Percentiles rank a stretch among this genome's conserved stretches.
These are phyloP conservation scores for Candida methanosorbosa DNA, from an alignment of 805 yeast genomes.

Conservation along the genomic window DNA sequence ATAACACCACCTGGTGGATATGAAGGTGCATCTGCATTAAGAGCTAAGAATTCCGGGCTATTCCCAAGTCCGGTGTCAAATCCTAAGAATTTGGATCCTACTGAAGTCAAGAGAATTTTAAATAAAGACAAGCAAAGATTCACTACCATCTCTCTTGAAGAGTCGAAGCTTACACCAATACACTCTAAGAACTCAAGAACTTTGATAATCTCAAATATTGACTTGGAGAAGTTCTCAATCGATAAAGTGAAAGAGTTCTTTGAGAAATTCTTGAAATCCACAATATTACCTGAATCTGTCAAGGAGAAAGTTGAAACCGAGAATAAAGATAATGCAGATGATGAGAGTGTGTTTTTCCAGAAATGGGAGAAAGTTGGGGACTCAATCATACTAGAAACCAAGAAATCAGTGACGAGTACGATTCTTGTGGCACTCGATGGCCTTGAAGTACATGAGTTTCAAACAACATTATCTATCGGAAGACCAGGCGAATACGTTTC, in stretches of 20 bases:
- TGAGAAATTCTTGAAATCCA: conserved; percentile 33
- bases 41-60: conserved; percentile 71
- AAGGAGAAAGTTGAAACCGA: not conserved
- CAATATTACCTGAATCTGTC: conserved; percentile 31
- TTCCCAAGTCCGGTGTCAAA: conserved; percentile 63
- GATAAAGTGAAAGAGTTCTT: conserved; percentile 35
- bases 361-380: not conserved
- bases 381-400: not conserved
- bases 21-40: conserved; percentile 63
- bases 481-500: conserved; percentile 39
- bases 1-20: conserved; percentile 51
- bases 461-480: conserved; percentile 16
- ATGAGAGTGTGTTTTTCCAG: not conserved
- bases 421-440: not conserved
- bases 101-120: conserved; percentile 20
- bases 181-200: conserved; percentile 17
- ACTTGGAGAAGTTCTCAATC: conserved; percentile 7
- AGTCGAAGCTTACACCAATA: conserved; percentile 15
- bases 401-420: not conserved
- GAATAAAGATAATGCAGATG: not conserved
- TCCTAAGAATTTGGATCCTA: conserved; percentile 31
- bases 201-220: conserved; percentile 10
- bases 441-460: not conserved
- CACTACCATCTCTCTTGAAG: conserved; percentile 10
- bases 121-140: conserved; percentile 7